A percentile compares a stretch with the other conserved stretches of the same genome.
phyloP scores from a whole-genome alignment of 2,329 filamentous ascomycete species.

The Coniella lustricola region DNA sequence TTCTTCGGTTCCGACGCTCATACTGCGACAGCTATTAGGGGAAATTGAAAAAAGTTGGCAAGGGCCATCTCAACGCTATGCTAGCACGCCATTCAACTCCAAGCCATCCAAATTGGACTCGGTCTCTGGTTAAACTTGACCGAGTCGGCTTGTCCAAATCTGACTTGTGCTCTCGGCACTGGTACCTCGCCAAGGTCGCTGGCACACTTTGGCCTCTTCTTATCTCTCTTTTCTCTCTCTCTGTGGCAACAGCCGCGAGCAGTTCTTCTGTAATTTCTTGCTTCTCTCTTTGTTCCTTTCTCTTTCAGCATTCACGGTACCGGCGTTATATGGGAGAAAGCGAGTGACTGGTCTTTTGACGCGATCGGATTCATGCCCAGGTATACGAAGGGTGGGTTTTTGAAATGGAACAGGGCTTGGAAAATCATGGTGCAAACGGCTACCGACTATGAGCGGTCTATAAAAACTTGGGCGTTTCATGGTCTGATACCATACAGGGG shows the following conservation, averaged over 20 bases:
- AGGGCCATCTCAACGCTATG: conserved; percentile 5
- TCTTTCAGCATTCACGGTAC: conserved; percentile 3
- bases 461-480: conserved; percentile 10
- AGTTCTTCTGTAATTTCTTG: not conserved
- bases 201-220: not conserved
- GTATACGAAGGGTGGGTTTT: conserved; percentile 17
- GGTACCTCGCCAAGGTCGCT: not conserved
- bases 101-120: not conserved
- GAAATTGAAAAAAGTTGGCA: conserved; percentile 18
- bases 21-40: conserved; percentile 41
- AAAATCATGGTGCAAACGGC: conserved; percentile 8
- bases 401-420: conserved; percentile 4
- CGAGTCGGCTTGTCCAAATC: not conserved
- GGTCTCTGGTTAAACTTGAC: not conserved
- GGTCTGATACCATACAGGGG: conserved; percentile 11
- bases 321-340: conserved; percentile 11
- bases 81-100: not conserved
- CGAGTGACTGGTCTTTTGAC: conserved; percentile 9
- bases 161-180: not conserved
- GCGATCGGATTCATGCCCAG: conserved; percentile 14
- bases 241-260: no score
- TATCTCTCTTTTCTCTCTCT: not conserved
- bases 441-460: not conserved
- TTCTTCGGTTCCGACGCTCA: conserved; percentile 41
- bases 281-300: conserved; percentile 2